Percentiles rank a stretch among this genome's conserved stretches.
These are phyloP conservation scores for Citrullus mucosospermus DNA, from an alignment of 306 rosid species.

Conservation along the genomic window DNA sequence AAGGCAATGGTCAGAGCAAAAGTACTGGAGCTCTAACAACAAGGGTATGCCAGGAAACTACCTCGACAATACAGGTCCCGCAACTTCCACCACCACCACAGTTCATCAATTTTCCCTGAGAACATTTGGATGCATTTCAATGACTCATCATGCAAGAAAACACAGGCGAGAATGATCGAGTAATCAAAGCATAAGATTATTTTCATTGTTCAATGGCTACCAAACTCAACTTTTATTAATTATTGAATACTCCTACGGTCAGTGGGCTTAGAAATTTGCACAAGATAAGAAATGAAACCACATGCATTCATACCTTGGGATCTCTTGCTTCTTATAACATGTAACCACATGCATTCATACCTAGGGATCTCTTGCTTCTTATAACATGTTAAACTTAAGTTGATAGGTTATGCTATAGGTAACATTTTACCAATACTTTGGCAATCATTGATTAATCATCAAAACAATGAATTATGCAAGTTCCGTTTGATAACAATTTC, in stretches of 20 bases:
- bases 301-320: neutral
- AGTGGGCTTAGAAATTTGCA: neutral
- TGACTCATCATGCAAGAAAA: neutral
- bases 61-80: conserved; percentile 91
- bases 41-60: conserved; percentile 8
- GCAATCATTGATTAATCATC: neutral
- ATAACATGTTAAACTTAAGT: neutral
- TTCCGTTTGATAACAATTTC: no score
- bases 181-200: neutral
- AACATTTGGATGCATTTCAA: neutral
- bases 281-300: neutral
- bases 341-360: neutral
- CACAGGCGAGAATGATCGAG: neutral
- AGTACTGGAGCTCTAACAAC: neutral
- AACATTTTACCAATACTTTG: neutral
- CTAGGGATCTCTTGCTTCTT: neutral
- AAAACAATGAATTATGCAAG: neutral
- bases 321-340: neutral
- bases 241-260: neutral
- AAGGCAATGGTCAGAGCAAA: neutral
- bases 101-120: conserved; percentile 87
- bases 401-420: neutral
- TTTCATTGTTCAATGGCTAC: neutral
- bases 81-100: conserved; percentile 94
- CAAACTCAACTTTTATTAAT: neutral